phyloP scores from a whole-genome alignment of 2,329 filamentous ascomycete species.

The Verticillium albo-atrum region DNA sequence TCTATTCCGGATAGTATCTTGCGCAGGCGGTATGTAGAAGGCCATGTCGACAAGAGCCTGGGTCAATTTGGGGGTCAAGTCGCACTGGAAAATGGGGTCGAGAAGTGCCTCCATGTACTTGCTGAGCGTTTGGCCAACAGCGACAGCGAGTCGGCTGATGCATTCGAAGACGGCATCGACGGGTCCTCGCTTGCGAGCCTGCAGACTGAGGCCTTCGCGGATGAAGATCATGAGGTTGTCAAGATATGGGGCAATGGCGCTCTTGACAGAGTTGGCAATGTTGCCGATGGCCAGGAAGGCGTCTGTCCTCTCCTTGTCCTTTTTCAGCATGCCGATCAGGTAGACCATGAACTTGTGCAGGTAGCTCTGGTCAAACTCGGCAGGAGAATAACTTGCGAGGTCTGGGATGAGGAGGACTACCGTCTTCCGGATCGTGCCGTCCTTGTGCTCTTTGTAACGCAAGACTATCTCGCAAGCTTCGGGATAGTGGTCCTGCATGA shows the following conservation, averaged over 20 bases:
- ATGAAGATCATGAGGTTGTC: slow-evolving; percentile 94
- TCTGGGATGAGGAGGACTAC: slow-evolving; percentile 90
- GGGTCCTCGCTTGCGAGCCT: slow-evolving; percentile 62
- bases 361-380: slow-evolving; percentile 82
- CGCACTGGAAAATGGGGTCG: slow-evolving; percentile 95
- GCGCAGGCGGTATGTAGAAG: slow-evolving; percentile 94
- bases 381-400: slow-evolving; percentile 85
- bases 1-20: slow-evolving; percentile 87
- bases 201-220: slow-evolving; percentile 79
- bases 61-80: slow-evolving; percentile 86
- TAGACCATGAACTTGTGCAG: slow-evolving; percentile 97
- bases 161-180: slow-evolving; percentile 90
- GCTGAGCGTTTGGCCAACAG: slow-evolving; percentile 92
- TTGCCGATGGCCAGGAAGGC: slow-evolving; percentile 95
- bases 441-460: slow-evolving; percentile 88
- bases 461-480: slow-evolving; percentile 91
- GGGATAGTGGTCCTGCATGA: slow-evolving; percentile 93
- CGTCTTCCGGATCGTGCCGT: slow-evolving; percentile 81
- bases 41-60: slow-evolving; percentile 98
- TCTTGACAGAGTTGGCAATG: slow-evolving; percentile 93
- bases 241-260: slow-evolving; percentile 89
- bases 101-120: slow-evolving; percentile 97
- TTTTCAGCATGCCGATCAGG: slow-evolving; percentile 87
- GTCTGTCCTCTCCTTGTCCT: slow-evolving; percentile 89
- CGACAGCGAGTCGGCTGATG: slow-evolving; percentile 92